Base-by-base conservation (phyloP, 257 asterid species). In the Solanum appendiculatum region DNA sequence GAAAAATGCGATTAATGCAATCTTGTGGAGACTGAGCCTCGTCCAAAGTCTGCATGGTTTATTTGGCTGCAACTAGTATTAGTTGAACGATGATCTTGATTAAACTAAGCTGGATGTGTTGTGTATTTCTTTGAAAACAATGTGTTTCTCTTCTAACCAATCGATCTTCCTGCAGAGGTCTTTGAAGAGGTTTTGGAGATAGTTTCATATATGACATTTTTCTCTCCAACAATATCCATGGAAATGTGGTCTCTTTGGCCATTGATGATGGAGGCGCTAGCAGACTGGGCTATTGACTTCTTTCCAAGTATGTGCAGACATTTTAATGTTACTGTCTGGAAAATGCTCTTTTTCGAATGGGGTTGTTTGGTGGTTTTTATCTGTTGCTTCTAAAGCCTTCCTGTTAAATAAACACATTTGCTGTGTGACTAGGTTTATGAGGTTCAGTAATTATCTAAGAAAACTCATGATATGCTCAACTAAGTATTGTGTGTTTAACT, bases 171-270 rank as follows among this genome's bases (percentile, higher is more conserved):
- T 94, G 91, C 98, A 97, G 99, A 97, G 96, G 99, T 97, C 40
- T 97, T 93, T 78, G 99, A 97, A 92, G 99, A 97, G 92, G 98
- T 97, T 86, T 87, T 97, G 94, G 99, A 97, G 97, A 97, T 97
- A 20, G 98, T 96, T 73, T 97, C 99, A 5, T 97, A 97, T 89
- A 96, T 96, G 99, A 96, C 99, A 54, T 97, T 97, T 90, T 97
- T 92, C 91, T 93, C 98, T 7, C 99, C 99, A 36, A 93, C 95
- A 81, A 94, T 97, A 88, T 96, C 99, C 87, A 86, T 94, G 92
- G 98, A 96, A 48, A 96, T 97, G 99, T 97, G 99, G 99, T 93
- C 96, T 89, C 98, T 97, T 39, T 97, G 99, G 99, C 98, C 98
- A 58, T 91, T 97, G 86, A 90, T 97, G 98, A 96, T 96, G 94